Conservation (phyloP, 2,329 filamentous ascomycete species). For the Sporothrix globosa region DNA sequence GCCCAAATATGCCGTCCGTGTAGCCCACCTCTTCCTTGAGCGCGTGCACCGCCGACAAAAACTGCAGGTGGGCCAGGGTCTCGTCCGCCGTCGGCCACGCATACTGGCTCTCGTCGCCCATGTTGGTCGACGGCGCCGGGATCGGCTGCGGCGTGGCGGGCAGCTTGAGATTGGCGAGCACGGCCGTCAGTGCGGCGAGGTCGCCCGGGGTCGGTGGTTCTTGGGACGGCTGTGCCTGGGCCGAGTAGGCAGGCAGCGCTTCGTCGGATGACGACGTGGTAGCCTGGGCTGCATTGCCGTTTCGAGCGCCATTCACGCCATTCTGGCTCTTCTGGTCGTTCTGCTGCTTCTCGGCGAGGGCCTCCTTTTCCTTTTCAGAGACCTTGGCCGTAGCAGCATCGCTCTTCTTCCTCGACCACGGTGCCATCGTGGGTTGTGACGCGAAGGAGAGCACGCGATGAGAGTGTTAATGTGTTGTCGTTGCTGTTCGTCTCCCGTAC, state of each 20-base stretch:
- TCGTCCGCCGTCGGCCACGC: slow-evolving; percentile 48
- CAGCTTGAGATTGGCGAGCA: slow-evolving; percentile 18
- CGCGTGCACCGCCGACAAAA: slow-evolving; percentile 68
- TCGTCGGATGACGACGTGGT: slow-evolving; percentile 32
- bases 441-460: background rate
- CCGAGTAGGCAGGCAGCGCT: slow-evolving; percentile 23
- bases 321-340: background rate
- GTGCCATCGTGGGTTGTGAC: background rate
- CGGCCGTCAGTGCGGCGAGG: slow-evolving; percentile 3
- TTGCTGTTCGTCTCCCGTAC: background rate
- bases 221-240: background rate
- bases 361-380: slow-evolving; percentile 9
- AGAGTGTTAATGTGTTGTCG: background rate
- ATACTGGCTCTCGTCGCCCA: slow-evolving; percentile 3
- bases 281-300: background rate
- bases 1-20: slow-evolving; percentile 67
- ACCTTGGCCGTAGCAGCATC: background rate
- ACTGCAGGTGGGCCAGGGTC: slow-evolving; percentile 73
- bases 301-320: background rate
- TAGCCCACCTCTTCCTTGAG: slow-evolving; percentile 69
- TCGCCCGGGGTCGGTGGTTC: slow-evolving; percentile 10
- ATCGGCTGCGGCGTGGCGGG: background rate
- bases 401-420: slow-evolving; percentile 21
- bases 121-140: background rate
- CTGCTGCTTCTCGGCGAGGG: slow-evolving; percentile 5